Percentiles rank a stretch among this genome's conserved stretches.
phyloP scores from a whole-genome alignment of 305 asterid genomes.

The Fraxinus platypoda region DNA sequence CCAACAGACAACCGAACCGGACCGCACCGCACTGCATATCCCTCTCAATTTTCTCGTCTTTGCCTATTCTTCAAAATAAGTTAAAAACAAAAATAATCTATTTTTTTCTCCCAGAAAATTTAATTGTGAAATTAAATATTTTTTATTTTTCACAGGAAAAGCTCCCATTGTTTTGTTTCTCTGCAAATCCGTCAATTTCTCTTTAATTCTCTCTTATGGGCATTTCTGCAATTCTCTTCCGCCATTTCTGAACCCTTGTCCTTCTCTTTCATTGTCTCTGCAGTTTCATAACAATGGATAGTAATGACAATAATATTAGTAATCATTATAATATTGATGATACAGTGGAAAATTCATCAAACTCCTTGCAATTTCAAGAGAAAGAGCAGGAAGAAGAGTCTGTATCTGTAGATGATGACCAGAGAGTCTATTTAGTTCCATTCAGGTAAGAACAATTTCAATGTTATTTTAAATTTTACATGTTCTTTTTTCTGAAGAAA shows the following conservation, averaged over 20 bases:
- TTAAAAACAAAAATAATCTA: background rate
- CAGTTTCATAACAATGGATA: constrained; percentile 37
- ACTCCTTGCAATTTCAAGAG: constrained; percentile 31
- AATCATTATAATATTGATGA: constrained; percentile 34
- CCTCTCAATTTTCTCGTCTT: background rate
- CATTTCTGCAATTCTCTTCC: constrained; percentile 63
- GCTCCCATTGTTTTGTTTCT: constrained; percentile 34
- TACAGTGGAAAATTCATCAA: constrained; percentile 42
- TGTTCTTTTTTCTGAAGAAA: background rate
- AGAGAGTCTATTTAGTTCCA: constrained; percentile 82
- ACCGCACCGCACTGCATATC: constrained; percentile 25
- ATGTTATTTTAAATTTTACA: constrained; percentile 21
- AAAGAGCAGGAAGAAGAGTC: constrained; percentile 35
- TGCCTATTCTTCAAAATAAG: background rate
- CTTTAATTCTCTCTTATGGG: constrained; percentile 26
- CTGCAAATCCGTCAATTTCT: constrained; percentile 63
- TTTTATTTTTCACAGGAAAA: constrained; percentile 27
- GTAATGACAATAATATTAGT: constrained; percentile 35
- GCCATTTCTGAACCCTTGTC: constrained; percentile 63
- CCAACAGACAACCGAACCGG: background rate
- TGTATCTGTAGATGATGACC: constrained; percentile 50
- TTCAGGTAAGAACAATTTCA: constrained; percentile 51
- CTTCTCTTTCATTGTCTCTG: constrained; percentile 35
- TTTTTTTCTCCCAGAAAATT: too few relatives aligned
- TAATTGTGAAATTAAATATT: background rate